phyloP scores from a whole-genome alignment of 2,329 filamentous ascomycete species.

The Blumeria hordei region DNA sequence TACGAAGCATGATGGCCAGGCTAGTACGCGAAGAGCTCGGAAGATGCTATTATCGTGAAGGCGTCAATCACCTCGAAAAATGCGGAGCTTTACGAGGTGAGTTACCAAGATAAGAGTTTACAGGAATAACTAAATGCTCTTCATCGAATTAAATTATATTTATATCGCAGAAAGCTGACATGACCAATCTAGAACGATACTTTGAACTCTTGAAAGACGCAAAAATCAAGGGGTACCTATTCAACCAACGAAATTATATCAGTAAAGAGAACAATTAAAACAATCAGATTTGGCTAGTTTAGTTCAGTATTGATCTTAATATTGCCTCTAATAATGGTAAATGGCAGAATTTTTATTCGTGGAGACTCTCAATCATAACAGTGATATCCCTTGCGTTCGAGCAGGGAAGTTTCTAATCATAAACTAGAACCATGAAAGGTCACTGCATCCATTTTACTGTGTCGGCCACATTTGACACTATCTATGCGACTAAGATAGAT shows the following conservation, averaged over 20 bases:
- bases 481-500: too few relatives aligned
- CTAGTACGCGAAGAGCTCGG: slow-evolving; percentile 61
- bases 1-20: slow-evolving; percentile 69
- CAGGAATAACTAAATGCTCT: not conserved
- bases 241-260: slow-evolving; percentile 56
- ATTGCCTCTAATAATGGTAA: too few relatives aligned
- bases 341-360: too few relatives aligned
- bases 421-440: too few relatives aligned
- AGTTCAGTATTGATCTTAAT: too few relatives aligned
- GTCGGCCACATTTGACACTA: too few relatives aligned
- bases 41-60: slow-evolving; percentile 68
- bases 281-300: too few relatives aligned
- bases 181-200: slow-evolving; percentile 39
- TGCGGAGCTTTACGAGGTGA: slow-evolving; percentile 61
- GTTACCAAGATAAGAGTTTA: slow-evolving; percentile 12
- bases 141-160: not conserved
- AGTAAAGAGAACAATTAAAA: not conserved
- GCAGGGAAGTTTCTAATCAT: too few relatives aligned
- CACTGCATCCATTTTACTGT: too few relatives aligned
- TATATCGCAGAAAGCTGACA: not conserved
- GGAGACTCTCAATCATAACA: too few relatives aligned
- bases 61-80: slow-evolving; percentile 74
- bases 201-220: slow-evolving; percentile 52
- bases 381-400: too few relatives aligned
- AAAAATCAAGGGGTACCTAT: slow-evolving; percentile 57